These are phyloP conservation scores for Chytriomyces sp. DNA, from an alignment of 192 early-diverging fungal genomes.

Conservation along the genomic window DNA sequence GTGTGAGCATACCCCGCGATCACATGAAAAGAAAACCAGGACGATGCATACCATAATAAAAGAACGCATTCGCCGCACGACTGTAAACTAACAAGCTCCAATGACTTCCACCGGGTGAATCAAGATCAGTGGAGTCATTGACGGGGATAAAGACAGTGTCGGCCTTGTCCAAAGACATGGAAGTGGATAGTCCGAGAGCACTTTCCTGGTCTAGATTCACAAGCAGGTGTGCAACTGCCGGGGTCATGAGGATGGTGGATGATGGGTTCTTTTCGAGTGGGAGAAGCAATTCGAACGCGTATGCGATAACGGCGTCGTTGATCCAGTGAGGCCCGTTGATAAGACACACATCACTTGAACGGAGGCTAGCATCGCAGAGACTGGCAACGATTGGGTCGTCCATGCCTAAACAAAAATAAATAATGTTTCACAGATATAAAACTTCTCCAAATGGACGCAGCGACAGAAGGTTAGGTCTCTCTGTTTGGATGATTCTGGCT, in stretches of 20 bases:
- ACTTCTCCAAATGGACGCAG: neutral
- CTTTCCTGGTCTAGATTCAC: slow-evolving; percentile 9
- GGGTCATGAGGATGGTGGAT: slow-evolving; percentile 36
- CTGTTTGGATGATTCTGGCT: no score
- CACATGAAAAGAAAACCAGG: neutral
- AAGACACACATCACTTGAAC: slow-evolving; percentile 28
- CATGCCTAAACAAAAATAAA: neutral
- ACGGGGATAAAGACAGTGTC: slow-evolving; percentile 28
- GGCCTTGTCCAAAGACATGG: neutral
- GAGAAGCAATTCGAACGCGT: slow-evolving; percentile 43
- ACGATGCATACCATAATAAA: slow-evolving; percentile 17
- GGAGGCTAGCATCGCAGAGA: slow-evolving; percentile 29
- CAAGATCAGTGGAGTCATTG: slow-evolving; percentile 21
- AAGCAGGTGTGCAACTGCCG: slow-evolving; percentile 43
- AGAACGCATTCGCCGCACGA: slow-evolving; percentile 21
- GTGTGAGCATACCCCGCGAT: neutral
- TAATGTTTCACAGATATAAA: neutral
- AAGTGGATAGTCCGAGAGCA: neutral
- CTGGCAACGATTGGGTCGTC: neutral
- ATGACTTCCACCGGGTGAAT: slow-evolving; percentile 27
- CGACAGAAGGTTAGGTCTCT: slow-evolving; percentile 1
- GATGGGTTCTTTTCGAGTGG: neutral
- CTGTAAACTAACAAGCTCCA: slow-evolving; percentile 35
- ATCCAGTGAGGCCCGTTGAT: slow-evolving; percentile 47
- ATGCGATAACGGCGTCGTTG: slow-evolving; percentile 54